These are phyloP conservation scores for Spongispora temasekensis DNA, from an alignment of 1,284 basidiomycete genomes.

Conservation along the genomic window DNA sequence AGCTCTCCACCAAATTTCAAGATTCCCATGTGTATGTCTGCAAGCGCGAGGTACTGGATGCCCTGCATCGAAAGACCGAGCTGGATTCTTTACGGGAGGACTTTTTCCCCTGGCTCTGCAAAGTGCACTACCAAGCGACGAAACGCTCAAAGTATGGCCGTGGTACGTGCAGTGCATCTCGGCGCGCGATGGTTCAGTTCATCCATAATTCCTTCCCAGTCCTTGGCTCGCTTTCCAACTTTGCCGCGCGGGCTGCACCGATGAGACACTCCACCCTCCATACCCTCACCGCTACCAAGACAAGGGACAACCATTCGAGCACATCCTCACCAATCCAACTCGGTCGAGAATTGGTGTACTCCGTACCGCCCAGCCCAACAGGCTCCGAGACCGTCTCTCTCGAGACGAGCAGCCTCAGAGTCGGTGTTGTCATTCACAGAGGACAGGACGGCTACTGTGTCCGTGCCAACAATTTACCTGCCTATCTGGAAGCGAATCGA, in stretches of 20 bases:
- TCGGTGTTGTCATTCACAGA: conserved; percentile 63
- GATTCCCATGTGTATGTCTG: conserved; percentile 94
- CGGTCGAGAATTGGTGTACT: conserved; percentile 24
- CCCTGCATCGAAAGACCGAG: conserved; percentile 64
- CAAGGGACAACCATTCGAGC: conserved; percentile 9
- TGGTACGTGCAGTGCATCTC: conserved; percentile 39
- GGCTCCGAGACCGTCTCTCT: conserved; percentile 41
- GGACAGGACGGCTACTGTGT: conserved; percentile 62
- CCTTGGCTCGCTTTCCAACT: conserved; percentile 22
- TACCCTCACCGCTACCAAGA: conserved; percentile 18
- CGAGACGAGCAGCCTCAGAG: conserved; percentile 50
- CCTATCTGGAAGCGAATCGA: conserved; percentile 84
- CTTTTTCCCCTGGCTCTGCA: conserved; percentile 88
- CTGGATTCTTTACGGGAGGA: conserved; percentile 84
- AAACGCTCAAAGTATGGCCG: conserved; percentile 60
- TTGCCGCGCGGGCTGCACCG: conserved; percentile 36
- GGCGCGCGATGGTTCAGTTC: neutral
- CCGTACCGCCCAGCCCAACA: conserved; percentile 46
- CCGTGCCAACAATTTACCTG: conserved; percentile 81
- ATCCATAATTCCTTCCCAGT: conserved; percentile 10
- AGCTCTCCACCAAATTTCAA: conserved; percentile 69
- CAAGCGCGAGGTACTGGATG: conserved; percentile 72
- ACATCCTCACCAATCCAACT: conserved; percentile 26
- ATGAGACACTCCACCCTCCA: conserved; percentile 61
- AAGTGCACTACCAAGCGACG: conserved; percentile 71